These are phyloP conservation scores for Maudiozyma humilis DNA, from an alignment of 1,139 yeast species.

Conservation along the genomic window DNA sequence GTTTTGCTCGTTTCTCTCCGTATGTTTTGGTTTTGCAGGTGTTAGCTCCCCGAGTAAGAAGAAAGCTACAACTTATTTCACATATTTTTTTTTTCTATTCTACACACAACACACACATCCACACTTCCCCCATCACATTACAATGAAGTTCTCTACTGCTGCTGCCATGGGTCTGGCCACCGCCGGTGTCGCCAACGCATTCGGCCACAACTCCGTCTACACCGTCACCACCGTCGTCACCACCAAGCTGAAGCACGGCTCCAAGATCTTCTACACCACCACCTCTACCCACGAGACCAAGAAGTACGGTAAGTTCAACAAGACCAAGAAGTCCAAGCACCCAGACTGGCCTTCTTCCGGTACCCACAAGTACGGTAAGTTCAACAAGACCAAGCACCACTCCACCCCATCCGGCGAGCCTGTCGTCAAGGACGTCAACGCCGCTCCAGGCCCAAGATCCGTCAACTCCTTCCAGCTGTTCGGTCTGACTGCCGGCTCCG, in stretches of 20 bases:
- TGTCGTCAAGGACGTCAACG: slow-evolving; percentile 6
- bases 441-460: slow-evolving; percentile 29
- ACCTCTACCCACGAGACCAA: slow-evolving; percentile 37
- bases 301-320: slow-evolving; percentile 44
- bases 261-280: slow-evolving; percentile 15
- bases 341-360: slow-evolving; percentile 30
- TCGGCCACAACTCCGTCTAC: slow-evolving; percentile 18
- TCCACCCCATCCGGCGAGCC: slow-evolving; percentile 14
- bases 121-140: not conserved
- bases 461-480: slow-evolving; percentile 20
- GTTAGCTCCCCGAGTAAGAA: not conserved
- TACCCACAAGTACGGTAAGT: slow-evolving; percentile 43
- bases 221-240: slow-evolving; percentile 21
- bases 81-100: not conserved
- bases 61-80: not conserved
- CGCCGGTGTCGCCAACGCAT: slow-evolving; percentile 26
- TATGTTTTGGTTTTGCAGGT: too few species aligned
- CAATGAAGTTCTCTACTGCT: slow-evolving; percentile 35
- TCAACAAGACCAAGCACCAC: slow-evolving; percentile 40
- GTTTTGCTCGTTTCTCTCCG: not conserved
- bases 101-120: not conserved
- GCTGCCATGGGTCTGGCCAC: slow-evolving; percentile 32
- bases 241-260: slow-evolving; percentile 9
- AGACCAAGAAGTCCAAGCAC: slow-evolving; percentile 31
- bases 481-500: slow-evolving; percentile 33